Conservation (phyloP, 1,284 basidiomycete genomes). For the Ustilago xerochloae region DNA sequence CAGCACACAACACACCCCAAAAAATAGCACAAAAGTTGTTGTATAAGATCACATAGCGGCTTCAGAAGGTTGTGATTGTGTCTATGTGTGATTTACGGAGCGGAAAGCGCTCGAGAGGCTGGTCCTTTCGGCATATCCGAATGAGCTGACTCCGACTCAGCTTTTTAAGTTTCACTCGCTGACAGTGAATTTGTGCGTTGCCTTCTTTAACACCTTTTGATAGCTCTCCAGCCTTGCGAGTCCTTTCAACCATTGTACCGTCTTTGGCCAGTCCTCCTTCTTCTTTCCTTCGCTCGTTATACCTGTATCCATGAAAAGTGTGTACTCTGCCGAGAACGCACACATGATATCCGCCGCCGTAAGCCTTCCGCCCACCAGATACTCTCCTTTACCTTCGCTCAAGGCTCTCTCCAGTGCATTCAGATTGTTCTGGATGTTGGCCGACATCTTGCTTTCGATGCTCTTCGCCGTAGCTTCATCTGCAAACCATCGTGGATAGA, state of each 20-base stretch:
- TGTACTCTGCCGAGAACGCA: constrained; percentile 34
- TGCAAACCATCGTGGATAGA: constrained; percentile 30
- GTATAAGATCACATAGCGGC: constrained; percentile 4
- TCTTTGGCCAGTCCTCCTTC: constrained; percentile 37
- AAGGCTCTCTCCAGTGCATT: constrained; percentile 18
- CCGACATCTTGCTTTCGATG: constrained; percentile 17
- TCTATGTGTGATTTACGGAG: neutral
- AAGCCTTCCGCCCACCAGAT: constrained; percentile 6
- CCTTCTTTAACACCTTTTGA: constrained; percentile 16
- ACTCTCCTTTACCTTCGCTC: neutral
- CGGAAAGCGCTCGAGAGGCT: too few species aligned
- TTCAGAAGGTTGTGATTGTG: neutral
- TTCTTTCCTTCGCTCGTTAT: constrained; percentile 15
- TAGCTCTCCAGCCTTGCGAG: constrained; percentile 9
- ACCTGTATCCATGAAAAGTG: constrained; percentile 29
- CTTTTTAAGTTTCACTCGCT: constrained; percentile 7
- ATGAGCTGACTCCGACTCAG: too few species aligned
- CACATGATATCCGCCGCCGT: constrained; percentile 37
- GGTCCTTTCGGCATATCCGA: too few species aligned
- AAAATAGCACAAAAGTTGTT: constrained; percentile 16
- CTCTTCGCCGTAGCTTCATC: neutral
- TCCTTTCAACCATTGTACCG: constrained; percentile 20
- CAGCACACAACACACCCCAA: neutral
- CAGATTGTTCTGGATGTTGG: constrained; percentile 39
- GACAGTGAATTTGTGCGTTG: constrained; percentile 30